A percentile compares a stretch with the other conserved stretches of the same genome.
These are phyloP conservation scores for Aspergillus sergii DNA, from an alignment of 2,329 filamentous ascomycete genomes.

Conservation along the genomic window DNA sequence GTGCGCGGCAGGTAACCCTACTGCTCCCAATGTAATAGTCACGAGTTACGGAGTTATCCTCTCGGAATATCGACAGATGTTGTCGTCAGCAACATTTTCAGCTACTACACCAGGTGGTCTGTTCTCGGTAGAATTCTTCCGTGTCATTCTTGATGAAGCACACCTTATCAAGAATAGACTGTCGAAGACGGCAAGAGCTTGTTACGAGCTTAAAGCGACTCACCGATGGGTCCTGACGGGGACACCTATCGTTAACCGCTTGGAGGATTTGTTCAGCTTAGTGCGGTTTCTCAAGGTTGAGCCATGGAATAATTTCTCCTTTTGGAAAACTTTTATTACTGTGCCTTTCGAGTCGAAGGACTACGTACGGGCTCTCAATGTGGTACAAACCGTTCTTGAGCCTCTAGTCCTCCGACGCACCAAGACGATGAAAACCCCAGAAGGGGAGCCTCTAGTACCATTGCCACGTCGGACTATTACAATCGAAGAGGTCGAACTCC, in stretches of 20 bases:
- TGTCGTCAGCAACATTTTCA: conserved; percentile 38
- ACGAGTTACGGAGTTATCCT: conserved; percentile 92
- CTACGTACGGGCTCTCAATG: conserved; percentile 88
- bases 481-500: conserved; percentile 87
- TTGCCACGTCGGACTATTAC: conserved; percentile 78
- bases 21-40: conserved; percentile 86
- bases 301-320: conserved; percentile 98
- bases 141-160: conserved; percentile 91
- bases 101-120: conserved; percentile 66
- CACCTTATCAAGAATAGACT: conserved; percentile 89
- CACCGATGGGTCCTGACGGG: conserved; percentile 95
- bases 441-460: conserved; percentile 77
- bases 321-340: conserved; percentile 99
- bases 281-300: conserved; percentile 92
- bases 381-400: conserved; percentile 95
- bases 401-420: conserved; percentile 93
- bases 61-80: conserved; percentile 81
- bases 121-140: conserved; percentile 92
- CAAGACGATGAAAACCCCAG: conserved; percentile 96
- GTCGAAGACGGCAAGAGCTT: conserved; percentile 93
- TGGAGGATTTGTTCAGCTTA: conserved; percentile 92
- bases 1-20: conserved; percentile 74
- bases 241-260: conserved; percentile 92
- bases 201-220: conserved; percentile 81
- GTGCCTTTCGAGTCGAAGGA: conserved; percentile 95